Conservation (phyloP, 805 yeast genomes). For the Monosporozyma servazzii region DNA sequence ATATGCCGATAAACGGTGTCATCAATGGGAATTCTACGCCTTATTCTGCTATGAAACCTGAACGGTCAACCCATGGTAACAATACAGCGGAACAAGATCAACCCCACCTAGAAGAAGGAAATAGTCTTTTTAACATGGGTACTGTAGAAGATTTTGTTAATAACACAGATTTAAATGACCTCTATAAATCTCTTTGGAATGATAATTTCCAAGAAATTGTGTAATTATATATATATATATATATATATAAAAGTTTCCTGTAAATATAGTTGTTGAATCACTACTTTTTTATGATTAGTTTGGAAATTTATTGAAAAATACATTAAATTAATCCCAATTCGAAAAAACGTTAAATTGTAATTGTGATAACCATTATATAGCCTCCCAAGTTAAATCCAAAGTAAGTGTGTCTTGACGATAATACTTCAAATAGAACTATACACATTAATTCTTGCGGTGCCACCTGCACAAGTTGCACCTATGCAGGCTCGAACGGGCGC, state of each 20-base stretch:
- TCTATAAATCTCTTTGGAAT: constrained; percentile 23
- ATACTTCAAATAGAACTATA: too few species aligned
- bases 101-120: not conserved
- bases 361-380: too few species aligned
- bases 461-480: too few species aligned
- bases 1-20: not conserved
- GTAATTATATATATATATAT: not conserved
- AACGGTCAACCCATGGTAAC: not conserved
- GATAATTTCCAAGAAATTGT: constrained; percentile 5
- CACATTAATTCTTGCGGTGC: too few species aligned
- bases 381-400: too few species aligned
- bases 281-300: too few species aligned
- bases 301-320: too few species aligned
- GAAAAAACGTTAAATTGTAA: too few species aligned
- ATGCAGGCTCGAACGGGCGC: not conserved
- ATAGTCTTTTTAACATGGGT: not conserved
- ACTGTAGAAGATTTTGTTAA: constrained; percentile 21
- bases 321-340: too few species aligned
- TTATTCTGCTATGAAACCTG: not conserved
- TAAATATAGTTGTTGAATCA: too few species aligned
- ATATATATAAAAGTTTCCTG: too few species aligned
- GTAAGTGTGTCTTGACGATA: too few species aligned
- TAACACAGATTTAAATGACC: constrained; percentile 20
- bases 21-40: not conserved
- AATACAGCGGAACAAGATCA: not conserved